Conservation (phyloP, 2,329 filamentous ascomycete species). For the Curvularia sp. region DNA sequence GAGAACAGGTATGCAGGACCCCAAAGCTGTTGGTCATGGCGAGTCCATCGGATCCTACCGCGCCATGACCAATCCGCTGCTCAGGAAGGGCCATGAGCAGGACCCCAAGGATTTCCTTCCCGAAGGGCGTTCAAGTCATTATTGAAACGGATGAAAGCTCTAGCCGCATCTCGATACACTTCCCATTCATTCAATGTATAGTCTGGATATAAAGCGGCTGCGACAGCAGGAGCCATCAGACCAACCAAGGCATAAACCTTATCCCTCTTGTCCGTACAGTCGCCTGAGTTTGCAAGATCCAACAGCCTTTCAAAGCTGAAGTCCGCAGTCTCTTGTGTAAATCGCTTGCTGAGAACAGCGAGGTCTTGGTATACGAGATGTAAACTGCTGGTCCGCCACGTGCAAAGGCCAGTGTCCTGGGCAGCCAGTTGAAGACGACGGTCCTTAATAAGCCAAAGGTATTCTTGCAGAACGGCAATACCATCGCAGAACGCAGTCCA, state of each 20-base stretch:
- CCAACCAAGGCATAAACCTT: slow-evolving; percentile 1
- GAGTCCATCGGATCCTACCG: neutral
- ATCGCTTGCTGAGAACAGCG: neutral
- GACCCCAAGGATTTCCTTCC: neutral
- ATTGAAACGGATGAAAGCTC: neutral
- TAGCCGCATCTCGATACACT: neutral
- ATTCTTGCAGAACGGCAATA: neutral
- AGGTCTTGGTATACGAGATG: slow-evolving; percentile 7
- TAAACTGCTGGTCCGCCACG: neutral
- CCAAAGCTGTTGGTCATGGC: neutral
- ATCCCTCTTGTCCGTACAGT: neutral
- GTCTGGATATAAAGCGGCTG: neutral
- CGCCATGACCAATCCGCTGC: neutral
- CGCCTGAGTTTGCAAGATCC: neutral
- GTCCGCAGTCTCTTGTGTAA: neutral
- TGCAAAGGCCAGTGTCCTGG: neutral
- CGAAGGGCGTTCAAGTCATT: neutral
- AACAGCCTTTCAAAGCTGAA: neutral
- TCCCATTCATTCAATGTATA: neutral
- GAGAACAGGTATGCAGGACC: neutral
- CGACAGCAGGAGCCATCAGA: neutral
- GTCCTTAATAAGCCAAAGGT: neutral
- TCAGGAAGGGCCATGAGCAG: neutral
- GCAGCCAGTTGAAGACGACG: neutral
- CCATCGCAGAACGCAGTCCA: neutral